phyloP scores from a whole-genome alignment of 139 green algal species.

The Asterochloris erici region DNA sequence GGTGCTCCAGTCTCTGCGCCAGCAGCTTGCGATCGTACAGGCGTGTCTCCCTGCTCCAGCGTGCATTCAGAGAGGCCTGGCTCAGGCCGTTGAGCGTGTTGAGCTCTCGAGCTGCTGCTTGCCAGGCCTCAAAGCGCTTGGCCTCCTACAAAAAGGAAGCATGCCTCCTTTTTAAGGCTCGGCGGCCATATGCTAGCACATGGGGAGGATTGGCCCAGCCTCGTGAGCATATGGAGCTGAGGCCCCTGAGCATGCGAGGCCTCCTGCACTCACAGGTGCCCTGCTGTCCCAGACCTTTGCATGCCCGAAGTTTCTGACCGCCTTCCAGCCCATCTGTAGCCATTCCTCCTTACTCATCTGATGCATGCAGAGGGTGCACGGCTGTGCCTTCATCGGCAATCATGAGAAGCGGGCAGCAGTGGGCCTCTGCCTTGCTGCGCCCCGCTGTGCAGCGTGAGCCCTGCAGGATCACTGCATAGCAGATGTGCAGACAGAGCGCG shows the following conservation, averaged over 20 bases:
- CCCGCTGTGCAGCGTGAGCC: too few relatives aligned
- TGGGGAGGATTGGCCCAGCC: background rate
- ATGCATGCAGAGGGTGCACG: too few relatives aligned
- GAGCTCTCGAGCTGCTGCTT: conserved; percentile 52
- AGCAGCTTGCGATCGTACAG: conserved; percentile 88
- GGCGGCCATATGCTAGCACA: conserved; percentile 6
- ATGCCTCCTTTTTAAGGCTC: too few relatives aligned
- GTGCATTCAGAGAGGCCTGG: conserved; percentile 15
- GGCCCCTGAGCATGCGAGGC: background rate
- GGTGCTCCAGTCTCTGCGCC: conserved; percentile 51
- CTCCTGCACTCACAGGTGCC: background rate
- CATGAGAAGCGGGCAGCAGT: too few relatives aligned
- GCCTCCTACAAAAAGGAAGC: background rate
- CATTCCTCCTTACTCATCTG: too few relatives aligned
- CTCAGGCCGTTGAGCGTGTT: conserved; percentile 42
- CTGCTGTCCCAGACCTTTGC: background rate
- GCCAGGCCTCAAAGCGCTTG: conserved; percentile 66
- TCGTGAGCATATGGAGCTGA: background rate
- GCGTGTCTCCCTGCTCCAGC: conserved; percentile 33
- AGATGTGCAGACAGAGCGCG: too few relatives aligned
- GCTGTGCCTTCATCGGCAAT: too few relatives aligned
- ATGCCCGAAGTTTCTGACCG: too few relatives aligned
- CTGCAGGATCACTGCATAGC: too few relatives aligned
- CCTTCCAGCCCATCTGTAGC: too few relatives aligned
- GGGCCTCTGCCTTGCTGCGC: too few relatives aligned